Percentiles rank a stretch among this genome's conserved stretches.
Evolutionary conservation across 257 asterid genomes (phyloP).

Genomic region (Nemophila menziesii): DNA sequence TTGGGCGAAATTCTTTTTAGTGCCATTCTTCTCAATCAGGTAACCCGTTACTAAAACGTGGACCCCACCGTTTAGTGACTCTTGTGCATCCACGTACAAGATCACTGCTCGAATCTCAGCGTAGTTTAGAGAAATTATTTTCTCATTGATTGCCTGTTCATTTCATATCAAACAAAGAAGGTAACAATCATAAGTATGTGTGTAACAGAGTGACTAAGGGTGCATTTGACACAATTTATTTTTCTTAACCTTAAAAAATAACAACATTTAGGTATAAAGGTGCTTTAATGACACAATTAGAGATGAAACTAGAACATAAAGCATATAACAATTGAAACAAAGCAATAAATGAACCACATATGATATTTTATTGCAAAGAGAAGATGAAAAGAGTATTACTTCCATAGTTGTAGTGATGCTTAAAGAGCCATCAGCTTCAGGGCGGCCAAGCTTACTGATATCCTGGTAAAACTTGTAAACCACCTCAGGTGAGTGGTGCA

Average conservation of each 20-base stretch:
- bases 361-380: not conserved
- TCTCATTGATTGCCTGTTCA: slow-evolving; percentile 67
- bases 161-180: slow-evolving; percentile 9
- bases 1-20: slow-evolving; percentile 55
- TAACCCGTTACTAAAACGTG: slow-evolving; percentile 84
- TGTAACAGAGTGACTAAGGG: not conserved
- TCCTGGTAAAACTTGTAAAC: slow-evolving; percentile 79
- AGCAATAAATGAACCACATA: not conserved
- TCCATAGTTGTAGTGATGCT: slow-evolving; percentile 70
- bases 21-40: slow-evolving; percentile 46
- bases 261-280: not conserved
- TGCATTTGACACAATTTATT: no score
- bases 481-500: slow-evolving; percentile 68
- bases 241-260: no score
- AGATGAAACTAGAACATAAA: not conserved
- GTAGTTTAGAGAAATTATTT: slow-evolving; percentile 69
- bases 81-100: slow-evolving; percentile 77
- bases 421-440: slow-evolving; percentile 69
- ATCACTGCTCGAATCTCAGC: slow-evolving; percentile 55
- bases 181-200: not conserved
- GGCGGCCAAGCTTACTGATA: slow-evolving; percentile 72
- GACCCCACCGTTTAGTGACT: slow-evolving; percentile 67
- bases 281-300: not conserved
- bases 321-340: not conserved
- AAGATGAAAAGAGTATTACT: slow-evolving; percentile 25